Evolutionary conservation across 257 asterid species (phyloP).

Genomic region (Cruciata laevipes): DNA sequence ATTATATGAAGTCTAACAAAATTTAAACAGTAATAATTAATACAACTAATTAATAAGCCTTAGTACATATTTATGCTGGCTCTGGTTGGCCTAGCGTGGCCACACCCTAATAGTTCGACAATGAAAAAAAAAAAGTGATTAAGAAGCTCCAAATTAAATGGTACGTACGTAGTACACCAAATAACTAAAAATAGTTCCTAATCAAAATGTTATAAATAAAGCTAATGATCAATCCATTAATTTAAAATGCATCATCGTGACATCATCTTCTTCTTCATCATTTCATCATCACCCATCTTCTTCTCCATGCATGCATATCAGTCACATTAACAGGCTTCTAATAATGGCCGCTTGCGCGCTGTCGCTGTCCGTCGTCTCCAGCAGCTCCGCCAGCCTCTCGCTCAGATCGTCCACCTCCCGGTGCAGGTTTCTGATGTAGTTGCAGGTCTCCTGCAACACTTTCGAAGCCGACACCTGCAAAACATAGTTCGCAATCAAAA

Average conservation of each 20-base stretch:
- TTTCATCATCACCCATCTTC: not conserved
- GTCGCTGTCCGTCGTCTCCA: conserved; percentile 73
- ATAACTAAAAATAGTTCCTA: conserved; percentile 6
- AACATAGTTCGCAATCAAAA: not conserved
- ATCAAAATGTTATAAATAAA: not conserved
- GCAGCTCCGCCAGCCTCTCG: conserved; percentile 67
- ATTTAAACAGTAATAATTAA: not conserved
- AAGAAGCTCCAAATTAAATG: conserved; percentile 9
- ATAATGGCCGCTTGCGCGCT: conserved; percentile 87
- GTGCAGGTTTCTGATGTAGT: conserved; percentile 80
- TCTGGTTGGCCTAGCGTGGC: conserved; percentile 61
- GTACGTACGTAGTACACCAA: conserved; percentile 9
- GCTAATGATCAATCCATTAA: not conserved
- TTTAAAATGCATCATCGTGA: not conserved
- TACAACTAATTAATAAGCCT: not conserved
- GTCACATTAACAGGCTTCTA: conserved; percentile 83
- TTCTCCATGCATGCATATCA: conserved; percentile 13
- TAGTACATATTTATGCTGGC: conserved; percentile 4
- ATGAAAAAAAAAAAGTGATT: not conserved
- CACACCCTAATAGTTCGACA: conserved; percentile 42
- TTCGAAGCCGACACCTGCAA: conserved; percentile 76
- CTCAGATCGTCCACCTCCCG: conserved; percentile 84
- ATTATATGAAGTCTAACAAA: conserved; percentile 14
- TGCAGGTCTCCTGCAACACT: conserved; percentile 93
- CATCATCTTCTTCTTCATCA: not conserved